Conservation (phyloP, 192 early-diverging fungal genomes). For the Gryganskiella cystojenkinii region DNA sequence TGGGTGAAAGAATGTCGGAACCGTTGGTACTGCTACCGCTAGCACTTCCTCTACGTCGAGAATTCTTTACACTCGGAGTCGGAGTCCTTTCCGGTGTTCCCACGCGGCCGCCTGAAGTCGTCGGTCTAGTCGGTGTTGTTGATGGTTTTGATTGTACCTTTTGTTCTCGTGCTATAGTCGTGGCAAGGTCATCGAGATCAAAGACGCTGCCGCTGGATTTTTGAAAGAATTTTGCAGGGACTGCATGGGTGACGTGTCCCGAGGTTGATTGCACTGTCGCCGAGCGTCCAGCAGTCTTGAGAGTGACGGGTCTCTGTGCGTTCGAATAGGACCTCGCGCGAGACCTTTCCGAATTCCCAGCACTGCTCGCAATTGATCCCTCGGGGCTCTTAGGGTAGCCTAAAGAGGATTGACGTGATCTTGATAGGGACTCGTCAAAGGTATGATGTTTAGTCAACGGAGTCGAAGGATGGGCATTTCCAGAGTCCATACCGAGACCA, state of each 20-base stretch:
- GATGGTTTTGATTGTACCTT: no score
- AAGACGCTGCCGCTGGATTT: conserved; percentile 31
- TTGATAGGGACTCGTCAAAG: conserved; percentile 1
- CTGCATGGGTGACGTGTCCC: conserved; percentile 20
- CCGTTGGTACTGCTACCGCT: no score
- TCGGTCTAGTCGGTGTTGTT: no score
- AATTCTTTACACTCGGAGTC: no score
- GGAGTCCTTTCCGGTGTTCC: no score
- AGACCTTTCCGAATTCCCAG: conserved; percentile 16
- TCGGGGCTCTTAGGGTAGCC: conserved; percentile 6
- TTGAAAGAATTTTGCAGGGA: conserved; percentile 28
- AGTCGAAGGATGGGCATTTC: conserved; percentile 3
- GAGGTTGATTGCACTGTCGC: not conserved
- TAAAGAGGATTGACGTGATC: conserved; percentile 16
- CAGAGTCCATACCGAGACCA: conserved; percentile 20
- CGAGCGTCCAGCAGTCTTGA: not conserved
- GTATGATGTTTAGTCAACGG: conserved; percentile 4
- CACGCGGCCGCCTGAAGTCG: no score
- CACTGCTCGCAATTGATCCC: conserved; percentile 1
- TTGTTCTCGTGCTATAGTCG: conserved; percentile 33
- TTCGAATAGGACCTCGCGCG: conserved; percentile 3
- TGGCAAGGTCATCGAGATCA: conserved; percentile 38
- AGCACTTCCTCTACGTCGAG: no score
- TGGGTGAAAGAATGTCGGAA: no score
- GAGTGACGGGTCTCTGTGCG: not conserved